Evolutionary conservation across 2,329 filamentous ascomycete species (phyloP).

Genomic region (Apiospora koreana): DNA sequence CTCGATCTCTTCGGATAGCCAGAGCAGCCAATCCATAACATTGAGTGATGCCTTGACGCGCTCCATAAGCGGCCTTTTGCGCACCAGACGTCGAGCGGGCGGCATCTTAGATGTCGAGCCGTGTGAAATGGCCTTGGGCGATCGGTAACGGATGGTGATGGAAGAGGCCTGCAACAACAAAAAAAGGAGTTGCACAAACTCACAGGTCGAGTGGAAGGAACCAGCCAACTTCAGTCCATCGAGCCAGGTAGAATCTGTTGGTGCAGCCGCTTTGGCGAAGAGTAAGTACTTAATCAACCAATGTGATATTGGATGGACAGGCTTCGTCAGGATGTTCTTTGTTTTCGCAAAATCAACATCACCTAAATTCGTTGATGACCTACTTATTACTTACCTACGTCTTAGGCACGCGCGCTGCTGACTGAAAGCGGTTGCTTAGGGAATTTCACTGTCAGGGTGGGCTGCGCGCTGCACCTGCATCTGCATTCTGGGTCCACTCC

Average conservation of each 20-base stretch:
- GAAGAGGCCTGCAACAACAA: neutral
- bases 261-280: neutral
- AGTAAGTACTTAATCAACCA: neutral
- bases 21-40: constrained; percentile 85
- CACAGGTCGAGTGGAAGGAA: neutral
- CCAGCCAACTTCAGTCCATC: neutral
- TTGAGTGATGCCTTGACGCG: constrained; percentile 81
- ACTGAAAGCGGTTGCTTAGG: neutral
- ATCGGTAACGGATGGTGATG: neutral
- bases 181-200: neutral
- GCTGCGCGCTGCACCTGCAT: neutral
- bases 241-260: neutral
- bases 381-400: neutral
- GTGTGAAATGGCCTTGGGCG: neutral
- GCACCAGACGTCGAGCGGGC: constrained; percentile 67
- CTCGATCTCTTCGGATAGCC: constrained; percentile 90
- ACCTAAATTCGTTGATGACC: neutral
- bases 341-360: neutral
- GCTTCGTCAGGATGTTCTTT: neutral
- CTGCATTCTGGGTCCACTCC: neutral
- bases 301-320: neutral
- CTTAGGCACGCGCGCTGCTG: neutral
- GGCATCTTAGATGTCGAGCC: constrained; percentile 47
- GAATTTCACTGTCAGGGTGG: neutral
- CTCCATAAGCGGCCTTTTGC: constrained; percentile 76